A percentile compares a stretch with the other conserved stretches of the same genome.
phyloP scores from a whole-genome alignment of 1,284 basidiomycete genomes.

The Ganoderma sp. region DNA sequence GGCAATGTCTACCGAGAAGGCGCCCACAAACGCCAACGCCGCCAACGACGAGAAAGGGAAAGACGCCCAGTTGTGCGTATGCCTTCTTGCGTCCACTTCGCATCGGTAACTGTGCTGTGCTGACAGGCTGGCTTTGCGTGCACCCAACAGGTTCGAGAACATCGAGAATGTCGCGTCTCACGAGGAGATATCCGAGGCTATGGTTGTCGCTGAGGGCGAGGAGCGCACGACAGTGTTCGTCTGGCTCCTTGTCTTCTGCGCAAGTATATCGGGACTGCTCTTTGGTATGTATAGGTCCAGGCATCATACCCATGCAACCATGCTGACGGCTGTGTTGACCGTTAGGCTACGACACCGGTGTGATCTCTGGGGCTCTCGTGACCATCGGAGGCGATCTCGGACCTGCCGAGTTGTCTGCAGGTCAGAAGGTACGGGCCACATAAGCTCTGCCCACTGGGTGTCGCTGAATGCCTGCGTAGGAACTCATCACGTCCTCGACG shows the following conservation, averaged over 20 bases:
- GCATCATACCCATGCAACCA: not conserved
- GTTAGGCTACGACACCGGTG: slow-evolving; percentile 80
- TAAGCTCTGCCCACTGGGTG: not conserved
- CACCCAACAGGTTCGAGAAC: slow-evolving; percentile 32
- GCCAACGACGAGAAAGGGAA: not conserved
- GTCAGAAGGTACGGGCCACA: slow-evolving; percentile 60
- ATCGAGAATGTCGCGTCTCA: slow-evolving; percentile 39
- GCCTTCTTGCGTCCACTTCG: not conserved
- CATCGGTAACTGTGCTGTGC: not conserved
- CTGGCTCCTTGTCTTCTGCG: slow-evolving; percentile 70
- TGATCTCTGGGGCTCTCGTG: slow-evolving; percentile 79
- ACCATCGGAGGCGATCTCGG: slow-evolving; percentile 76
- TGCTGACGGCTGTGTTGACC: no score
- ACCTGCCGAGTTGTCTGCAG: slow-evolving; percentile 58
- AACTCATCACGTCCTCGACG: slow-evolving; percentile 82
- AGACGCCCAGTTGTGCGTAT: slow-evolving; percentile 12
- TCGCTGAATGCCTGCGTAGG: slow-evolving; percentile 46
- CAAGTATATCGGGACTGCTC: slow-evolving; percentile 76
- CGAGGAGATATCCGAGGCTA: slow-evolving; percentile 65
- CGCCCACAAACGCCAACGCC: not conserved
- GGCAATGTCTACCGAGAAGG: slow-evolving; percentile 4
- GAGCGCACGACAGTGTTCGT: slow-evolving; percentile 73
- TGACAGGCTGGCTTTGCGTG: not conserved
- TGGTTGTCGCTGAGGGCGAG: slow-evolving; percentile 71
- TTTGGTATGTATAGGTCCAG: slow-evolving; percentile 59